phyloP scores from a whole-genome alignment of 495 filamentous ascomycete genomes.

The Annulohypoxylon moriforme region DNA sequence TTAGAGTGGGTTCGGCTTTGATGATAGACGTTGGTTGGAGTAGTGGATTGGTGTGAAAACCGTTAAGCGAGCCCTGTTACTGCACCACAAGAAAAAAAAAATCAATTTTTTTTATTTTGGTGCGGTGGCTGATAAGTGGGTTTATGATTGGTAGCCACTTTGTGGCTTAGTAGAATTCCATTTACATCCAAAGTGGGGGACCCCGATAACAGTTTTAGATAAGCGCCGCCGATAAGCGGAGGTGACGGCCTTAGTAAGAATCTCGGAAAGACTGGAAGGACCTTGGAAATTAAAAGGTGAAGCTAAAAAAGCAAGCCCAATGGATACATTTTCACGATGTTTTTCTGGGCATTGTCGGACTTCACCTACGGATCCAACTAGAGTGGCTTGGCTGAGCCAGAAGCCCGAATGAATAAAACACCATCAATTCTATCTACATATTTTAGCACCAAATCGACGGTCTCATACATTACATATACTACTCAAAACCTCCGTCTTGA shows the following conservation, averaged over 20 bases:
- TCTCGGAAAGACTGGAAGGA: neutral
- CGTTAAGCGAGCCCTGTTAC: conserved; percentile 51
- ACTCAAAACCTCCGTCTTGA: neutral
- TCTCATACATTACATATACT: neutral
- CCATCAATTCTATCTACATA: neutral
- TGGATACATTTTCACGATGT: neutral
- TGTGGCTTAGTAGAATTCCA: conserved; percentile 5
- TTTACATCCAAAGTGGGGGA: no score
- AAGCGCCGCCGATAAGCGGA: conserved; percentile 5
- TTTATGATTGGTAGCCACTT: conserved; percentile 16
- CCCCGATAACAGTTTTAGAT: conserved; percentile 4
- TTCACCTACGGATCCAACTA: no score
- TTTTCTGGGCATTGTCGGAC: neutral
- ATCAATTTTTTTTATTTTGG: conserved; percentile 42
- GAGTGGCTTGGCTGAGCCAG: neutral
- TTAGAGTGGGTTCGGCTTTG: conserved; percentile 44
- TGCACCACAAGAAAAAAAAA: conserved; percentile 40
- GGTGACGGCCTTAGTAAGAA: neutral
- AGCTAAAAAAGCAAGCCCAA: neutral
- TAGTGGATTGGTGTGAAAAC: conserved; percentile 45
- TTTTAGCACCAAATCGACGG: neutral
- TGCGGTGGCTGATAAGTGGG: conserved; percentile 36
- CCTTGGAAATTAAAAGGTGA: neutral
- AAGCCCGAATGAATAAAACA: neutral
- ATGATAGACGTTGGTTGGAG: conserved; percentile 45